Conservation (phyloP, 1,284 basidiomycete species). For the Pyrrhoderma noxium region DNA sequence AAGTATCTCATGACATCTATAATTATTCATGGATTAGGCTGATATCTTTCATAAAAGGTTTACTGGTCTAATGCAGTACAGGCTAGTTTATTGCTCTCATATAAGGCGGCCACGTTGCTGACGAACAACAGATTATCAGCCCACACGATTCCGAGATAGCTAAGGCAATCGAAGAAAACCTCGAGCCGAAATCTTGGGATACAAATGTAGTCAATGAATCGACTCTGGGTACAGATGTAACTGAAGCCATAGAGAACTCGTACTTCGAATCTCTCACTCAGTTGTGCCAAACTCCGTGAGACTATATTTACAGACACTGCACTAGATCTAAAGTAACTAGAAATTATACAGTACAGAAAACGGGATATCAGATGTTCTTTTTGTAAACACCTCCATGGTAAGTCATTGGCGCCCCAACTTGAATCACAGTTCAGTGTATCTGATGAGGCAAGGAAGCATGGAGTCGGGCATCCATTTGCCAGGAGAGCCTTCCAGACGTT, state of each 20-base stretch:
- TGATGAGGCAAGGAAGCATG: constrained; percentile 40
- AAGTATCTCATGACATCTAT: constrained; percentile 35
- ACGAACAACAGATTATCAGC: constrained; percentile 54
- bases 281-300: constrained; percentile 40
- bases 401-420: not conserved
- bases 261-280: constrained; percentile 48
- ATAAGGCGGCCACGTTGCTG: not conserved
- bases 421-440: not conserved
- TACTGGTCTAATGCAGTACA: constrained; percentile 84
- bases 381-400: constrained; percentile 74
- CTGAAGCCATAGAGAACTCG: constrained; percentile 46
- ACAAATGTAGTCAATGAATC: constrained; percentile 31
- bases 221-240: constrained; percentile 46
- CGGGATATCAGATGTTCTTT: constrained; percentile 29
- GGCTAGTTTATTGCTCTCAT: constrained; percentile 32
- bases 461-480: constrained; percentile 66
- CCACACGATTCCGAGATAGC: constrained; percentile 77
- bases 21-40: not conserved
- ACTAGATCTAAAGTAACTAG: not conserved
- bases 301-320: not conserved
- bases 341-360: not conserved
- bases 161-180: constrained; percentile 51
- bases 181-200: constrained; percentile 48
- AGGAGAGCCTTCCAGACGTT: constrained; percentile 48
- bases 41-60: constrained; percentile 37